Conservation (phyloP, 495 filamentous ascomycete species). For the Aspergillus cristatus region DNA sequence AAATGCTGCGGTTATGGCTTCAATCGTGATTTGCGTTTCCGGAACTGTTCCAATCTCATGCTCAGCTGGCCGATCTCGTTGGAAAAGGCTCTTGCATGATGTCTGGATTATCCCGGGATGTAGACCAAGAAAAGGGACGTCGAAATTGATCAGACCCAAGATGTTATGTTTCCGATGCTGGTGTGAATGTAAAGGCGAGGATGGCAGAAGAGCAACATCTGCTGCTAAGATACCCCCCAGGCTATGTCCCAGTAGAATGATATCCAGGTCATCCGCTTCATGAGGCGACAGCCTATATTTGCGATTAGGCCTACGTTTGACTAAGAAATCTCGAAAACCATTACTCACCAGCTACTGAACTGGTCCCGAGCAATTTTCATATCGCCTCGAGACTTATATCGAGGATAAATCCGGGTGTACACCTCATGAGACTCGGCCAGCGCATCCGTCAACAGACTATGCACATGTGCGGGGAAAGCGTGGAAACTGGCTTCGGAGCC, state of each 20-base stretch:
- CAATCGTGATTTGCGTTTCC: no score
- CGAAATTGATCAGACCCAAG: slow-evolving; percentile 74
- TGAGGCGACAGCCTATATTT: slow-evolving; percentile 60
- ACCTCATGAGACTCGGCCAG: slow-evolving; percentile 67
- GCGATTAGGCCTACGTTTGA: slow-evolving; percentile 3
- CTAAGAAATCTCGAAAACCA: neutral
- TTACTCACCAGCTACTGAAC: slow-evolving; percentile 62
- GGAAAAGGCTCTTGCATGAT: slow-evolving; percentile 58
- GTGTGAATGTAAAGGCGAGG: slow-evolving; percentile 13
- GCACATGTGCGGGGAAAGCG: slow-evolving; percentile 79
- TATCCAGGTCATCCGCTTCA: slow-evolving; percentile 63
- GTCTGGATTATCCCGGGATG: slow-evolving; percentile 79
- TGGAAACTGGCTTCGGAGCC: slow-evolving; percentile 83
- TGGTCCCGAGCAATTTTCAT: slow-evolving; percentile 66
- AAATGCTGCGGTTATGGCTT: slow-evolving; percentile 14
- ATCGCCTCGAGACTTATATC: slow-evolving; percentile 72
- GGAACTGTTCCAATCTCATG: neutral
- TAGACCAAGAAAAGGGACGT: slow-evolving; percentile 80
- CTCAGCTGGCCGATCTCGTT: slow-evolving; percentile 4
- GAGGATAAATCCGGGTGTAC: slow-evolving; percentile 86
- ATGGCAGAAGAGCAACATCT: slow-evolving; percentile 61
- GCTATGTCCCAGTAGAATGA: slow-evolving; percentile 79
- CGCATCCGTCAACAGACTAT: slow-evolving; percentile 60
- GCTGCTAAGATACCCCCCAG: slow-evolving; percentile 82
- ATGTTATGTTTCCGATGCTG: slow-evolving; percentile 55